Conservation (phyloP, 2,329 filamentous ascomycete species). For the Alternaria brassicicola region DNA sequence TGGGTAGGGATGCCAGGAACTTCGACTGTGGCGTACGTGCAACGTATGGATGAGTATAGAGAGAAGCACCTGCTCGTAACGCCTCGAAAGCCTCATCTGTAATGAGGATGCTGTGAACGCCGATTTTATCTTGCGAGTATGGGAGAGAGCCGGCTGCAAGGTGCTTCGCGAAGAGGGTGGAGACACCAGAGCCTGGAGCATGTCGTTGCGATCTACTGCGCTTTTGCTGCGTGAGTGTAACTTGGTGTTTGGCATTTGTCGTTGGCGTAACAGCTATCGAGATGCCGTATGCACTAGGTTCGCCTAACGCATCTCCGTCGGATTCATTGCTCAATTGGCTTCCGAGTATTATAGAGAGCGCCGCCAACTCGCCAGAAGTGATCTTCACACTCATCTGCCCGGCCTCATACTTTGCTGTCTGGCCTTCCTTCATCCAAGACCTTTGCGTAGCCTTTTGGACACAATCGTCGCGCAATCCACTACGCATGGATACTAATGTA, state of each 20-base stretch:
- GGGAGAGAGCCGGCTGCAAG: slow-evolving; percentile 40
- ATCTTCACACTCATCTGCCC: slow-evolving; percentile 25
- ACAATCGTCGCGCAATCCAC: slow-evolving; percentile 10
- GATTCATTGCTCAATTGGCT: slow-evolving; percentile 16
- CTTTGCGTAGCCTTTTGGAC: slow-evolving; percentile 9
- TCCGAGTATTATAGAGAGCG: slow-evolving; percentile 40
- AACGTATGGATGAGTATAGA: slow-evolving; percentile 19
- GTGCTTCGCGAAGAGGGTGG: slow-evolving; percentile 43
- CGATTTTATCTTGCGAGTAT: slow-evolving; percentile 26
- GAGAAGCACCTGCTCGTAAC: slow-evolving; percentile 23
- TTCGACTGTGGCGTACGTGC: slow-evolving; percentile 16
- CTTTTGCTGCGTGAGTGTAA: slow-evolving; percentile 34
- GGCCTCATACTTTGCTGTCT: slow-evolving; percentile 23
- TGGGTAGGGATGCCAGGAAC: slow-evolving; percentile 34
- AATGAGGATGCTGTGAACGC: slow-evolving; percentile 34
- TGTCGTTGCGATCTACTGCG: slow-evolving; percentile 31
- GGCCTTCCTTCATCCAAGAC: slow-evolving; percentile 37
- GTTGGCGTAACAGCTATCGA: slow-evolving; percentile 23
- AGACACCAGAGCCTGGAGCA: slow-evolving; percentile 32
- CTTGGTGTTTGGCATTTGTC: slow-evolving; percentile 23
- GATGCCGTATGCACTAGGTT: slow-evolving; percentile 37
- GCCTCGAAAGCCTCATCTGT: slow-evolving; percentile 28
- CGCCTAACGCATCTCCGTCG: slow-evolving; percentile 1
- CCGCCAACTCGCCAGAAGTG: slow-evolving; percentile 31
- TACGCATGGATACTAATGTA: slow-evolving; percentile 19